These are phyloP conservation scores for Mycena vitilis DNA, from an alignment of 768 basidiomycete genomes.

Conservation along the genomic window DNA sequence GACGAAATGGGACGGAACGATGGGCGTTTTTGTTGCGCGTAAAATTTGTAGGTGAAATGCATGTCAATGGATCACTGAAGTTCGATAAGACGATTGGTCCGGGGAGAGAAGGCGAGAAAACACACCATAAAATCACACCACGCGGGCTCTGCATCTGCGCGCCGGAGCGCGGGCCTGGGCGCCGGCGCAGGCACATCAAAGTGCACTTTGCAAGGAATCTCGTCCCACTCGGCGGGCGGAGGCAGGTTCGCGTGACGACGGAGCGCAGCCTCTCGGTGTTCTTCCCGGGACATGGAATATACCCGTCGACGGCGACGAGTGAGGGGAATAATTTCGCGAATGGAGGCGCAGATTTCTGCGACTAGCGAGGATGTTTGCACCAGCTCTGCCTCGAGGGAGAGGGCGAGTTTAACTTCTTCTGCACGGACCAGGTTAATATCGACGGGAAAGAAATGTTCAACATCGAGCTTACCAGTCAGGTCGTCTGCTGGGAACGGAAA, in stretches of 20 bases:
- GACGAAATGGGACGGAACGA: no score
- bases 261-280: not conserved
- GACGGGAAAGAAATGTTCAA: no score
- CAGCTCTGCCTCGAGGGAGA: no score
- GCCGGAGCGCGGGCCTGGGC: not conserved
- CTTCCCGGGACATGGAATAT: not conserved
- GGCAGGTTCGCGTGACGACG: not conserved
- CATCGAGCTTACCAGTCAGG: not conserved
- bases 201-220: slow-evolving; percentile 9
- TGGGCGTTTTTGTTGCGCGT: no score
- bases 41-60: no score
- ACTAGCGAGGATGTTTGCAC: no score
- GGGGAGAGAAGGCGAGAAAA: not conserved
- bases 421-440: no score
- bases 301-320: not conserved
- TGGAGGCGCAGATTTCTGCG: no score
- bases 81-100: no score
- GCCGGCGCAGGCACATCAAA: not conserved
- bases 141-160: not conserved
- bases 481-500: not conserved
- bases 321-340: no score
- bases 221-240: slow-evolving; percentile 4
- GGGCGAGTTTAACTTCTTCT: no score
- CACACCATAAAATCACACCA: slow-evolving; percentile 23
- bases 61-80: not conserved